Conservation (phyloP, 441 rosid species). For the Croton laevigatus region DNA sequence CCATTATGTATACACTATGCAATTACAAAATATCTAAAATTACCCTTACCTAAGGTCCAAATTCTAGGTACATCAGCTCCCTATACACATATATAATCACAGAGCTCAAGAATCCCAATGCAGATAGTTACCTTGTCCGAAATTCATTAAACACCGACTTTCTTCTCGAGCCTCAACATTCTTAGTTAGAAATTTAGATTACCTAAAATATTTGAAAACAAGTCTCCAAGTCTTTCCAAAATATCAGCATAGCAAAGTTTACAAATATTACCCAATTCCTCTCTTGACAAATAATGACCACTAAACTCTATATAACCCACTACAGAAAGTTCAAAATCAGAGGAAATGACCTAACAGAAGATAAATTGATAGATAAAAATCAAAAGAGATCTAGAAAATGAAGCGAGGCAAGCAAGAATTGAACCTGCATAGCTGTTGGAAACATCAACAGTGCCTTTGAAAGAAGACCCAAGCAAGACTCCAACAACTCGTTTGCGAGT, state of each 20-base stretch:
- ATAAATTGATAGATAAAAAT: neutral
- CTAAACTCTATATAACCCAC: neutral
- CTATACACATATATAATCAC: too few species aligned
- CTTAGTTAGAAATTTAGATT: neutral
- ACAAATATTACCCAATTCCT: neutral
- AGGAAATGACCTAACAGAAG: neutral
- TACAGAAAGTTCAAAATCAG: neutral
- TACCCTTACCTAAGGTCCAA: too few species aligned
- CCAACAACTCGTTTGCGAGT: conserved; percentile 79
- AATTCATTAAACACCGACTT: too few species aligned
- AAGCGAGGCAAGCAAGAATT: neutral
- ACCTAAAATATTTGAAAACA: neutral
- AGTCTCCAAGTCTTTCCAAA: neutral
- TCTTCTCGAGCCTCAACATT: too few species aligned
- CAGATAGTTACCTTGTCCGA: too few species aligned
- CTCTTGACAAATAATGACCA: neutral
- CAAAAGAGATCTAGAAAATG: conserved; percentile 9
- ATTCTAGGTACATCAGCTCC: too few species aligned
- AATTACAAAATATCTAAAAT: neutral
- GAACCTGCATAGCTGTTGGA: conserved; percentile 81
- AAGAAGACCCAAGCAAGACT: conserved; percentile 60
- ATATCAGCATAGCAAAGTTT: neutral
- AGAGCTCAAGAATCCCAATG: too few species aligned
- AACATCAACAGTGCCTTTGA: conserved; percentile 71
- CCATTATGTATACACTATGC: neutral